These are phyloP conservation scores for Chlorella sp. DNA, from an alignment of 139 green algal species.

Conservation along the genomic window DNA sequence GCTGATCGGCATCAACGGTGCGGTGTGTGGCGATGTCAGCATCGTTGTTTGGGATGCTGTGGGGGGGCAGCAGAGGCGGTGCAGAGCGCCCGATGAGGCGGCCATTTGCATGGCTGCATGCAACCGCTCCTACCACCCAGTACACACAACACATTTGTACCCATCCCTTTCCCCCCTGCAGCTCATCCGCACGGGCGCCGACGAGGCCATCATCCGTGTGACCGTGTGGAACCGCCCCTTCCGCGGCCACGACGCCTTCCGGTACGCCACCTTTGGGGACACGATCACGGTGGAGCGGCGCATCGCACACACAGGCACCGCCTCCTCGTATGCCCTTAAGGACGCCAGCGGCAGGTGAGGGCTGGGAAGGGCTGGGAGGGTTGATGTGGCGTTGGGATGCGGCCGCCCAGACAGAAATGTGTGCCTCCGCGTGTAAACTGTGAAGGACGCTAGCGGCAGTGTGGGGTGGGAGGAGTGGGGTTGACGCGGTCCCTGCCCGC, in stretches of 20 bases:
- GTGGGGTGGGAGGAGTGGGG: no score
- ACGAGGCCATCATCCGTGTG: constrained; percentile 54
- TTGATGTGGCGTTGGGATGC: no score
- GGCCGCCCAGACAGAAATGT: no score
- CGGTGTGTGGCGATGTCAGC: no score
- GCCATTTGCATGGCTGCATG: neutral
- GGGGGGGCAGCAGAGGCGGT: neutral
- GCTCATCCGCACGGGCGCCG: constrained; percentile 40
- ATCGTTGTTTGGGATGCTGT: neutral
- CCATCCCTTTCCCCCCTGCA: no score
- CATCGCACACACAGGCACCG: constrained; percentile 27
- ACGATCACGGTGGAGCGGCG: constrained; percentile 74
- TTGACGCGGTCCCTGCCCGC: neutral
- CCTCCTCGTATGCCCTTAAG: constrained; percentile 30
- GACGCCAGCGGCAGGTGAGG: constrained; percentile 20
- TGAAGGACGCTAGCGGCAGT: no score
- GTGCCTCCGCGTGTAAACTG: no score
- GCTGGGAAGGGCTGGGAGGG: neutral
- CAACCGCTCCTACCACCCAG: neutral
- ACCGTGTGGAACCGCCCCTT: constrained; percentile 69
- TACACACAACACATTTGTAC: no score
- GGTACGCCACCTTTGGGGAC: constrained; percentile 54
- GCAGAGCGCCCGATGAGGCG: no score
- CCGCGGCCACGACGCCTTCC: constrained; percentile 65
- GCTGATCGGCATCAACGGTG: no score